These are phyloP conservation scores for Pseudopyricularia javanii DNA, from an alignment of 2,329 filamentous ascomycete species.

Conservation along the genomic window DNA sequence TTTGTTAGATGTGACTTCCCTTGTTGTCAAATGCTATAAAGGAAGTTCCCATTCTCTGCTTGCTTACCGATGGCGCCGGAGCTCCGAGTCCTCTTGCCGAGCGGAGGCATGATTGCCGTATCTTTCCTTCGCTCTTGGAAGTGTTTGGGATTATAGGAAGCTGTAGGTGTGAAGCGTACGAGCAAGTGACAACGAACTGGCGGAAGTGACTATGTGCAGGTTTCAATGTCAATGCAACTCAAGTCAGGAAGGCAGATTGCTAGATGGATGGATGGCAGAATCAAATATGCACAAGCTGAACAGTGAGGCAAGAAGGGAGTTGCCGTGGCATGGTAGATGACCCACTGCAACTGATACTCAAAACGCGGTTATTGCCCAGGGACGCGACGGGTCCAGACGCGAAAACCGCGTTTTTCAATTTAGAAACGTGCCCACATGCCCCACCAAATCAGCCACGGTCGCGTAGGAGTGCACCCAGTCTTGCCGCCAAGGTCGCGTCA, in stretches of 20 bases:
- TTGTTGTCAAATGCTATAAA: not conserved
- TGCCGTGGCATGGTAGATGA: not conserved
- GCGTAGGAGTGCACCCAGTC: too few species aligned
- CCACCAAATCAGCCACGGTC: too few species aligned
- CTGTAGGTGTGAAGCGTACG: not conserved
- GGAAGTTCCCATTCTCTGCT: not conserved
- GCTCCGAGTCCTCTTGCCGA: slow-evolving; percentile 19
- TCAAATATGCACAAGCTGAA: too few species aligned
- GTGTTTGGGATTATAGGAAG: too few species aligned
- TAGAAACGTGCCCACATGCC: too few species aligned
- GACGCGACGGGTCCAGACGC: too few species aligned
- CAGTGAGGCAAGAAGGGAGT: not conserved
- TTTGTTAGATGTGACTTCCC: not conserved
- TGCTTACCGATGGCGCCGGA: slow-evolving; percentile 4
- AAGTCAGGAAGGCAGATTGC: not conserved
- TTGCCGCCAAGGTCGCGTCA: too few species aligned
- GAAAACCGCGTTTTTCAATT: too few species aligned
- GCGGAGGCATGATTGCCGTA: slow-evolving; percentile 3
- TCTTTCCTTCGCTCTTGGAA: not conserved
- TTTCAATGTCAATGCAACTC: not conserved
- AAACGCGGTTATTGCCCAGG: too few species aligned
- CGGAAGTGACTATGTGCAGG: not conserved
- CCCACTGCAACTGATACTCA: too few species aligned
- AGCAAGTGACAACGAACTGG: not conserved
- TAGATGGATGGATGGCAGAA: too few species aligned